Evolutionary conservation across 495 filamentous ascomycete genomes (phyloP).

Genomic region (Penicillium paradoxum): DNA sequence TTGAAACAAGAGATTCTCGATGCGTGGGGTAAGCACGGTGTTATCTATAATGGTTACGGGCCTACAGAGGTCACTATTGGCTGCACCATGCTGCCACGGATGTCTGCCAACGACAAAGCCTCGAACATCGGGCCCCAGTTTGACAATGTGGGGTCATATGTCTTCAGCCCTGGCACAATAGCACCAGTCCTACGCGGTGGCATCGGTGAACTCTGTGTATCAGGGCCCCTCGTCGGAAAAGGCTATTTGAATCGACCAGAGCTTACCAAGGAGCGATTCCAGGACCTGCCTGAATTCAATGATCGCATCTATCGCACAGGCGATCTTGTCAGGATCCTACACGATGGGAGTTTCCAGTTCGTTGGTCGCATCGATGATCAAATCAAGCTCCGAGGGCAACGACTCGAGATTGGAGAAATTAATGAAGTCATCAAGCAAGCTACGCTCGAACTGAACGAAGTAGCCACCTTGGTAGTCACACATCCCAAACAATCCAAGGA

Average conservation of each 20-base stretch:
- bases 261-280: constrained; percentile 37
- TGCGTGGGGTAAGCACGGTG: constrained; percentile 38
- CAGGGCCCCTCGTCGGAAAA: constrained; percentile 78
- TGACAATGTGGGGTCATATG: constrained; percentile 74
- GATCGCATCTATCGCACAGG: constrained; percentile 46
- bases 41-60: constrained; percentile 56
- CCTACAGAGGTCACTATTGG: constrained; percentile 92
- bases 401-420: constrained; percentile 75
- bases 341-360: constrained; percentile 53
- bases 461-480: constrained; percentile 39
- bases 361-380: constrained; percentile 73
- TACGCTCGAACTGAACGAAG: constrained; percentile 28
- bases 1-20: constrained; percentile 43
- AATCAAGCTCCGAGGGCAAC: constrained; percentile 72
- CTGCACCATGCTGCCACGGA: constrained; percentile 64
- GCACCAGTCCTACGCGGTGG: constrained; percentile 68
- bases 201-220: constrained; percentile 82
- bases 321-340: constrained; percentile 44
- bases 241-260: constrained; percentile 79
- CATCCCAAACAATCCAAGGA: constrained; percentile 39
- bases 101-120: constrained; percentile 64
- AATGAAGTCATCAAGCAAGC: constrained; percentile 46
- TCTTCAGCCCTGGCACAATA: constrained; percentile 66
- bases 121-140: constrained; percentile 85
- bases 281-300: constrained; percentile 27